A percentile compares a stretch with the other conserved stretches of the same genome.
phyloP scores from a whole-genome alignment of 192 early-diverging fungal species.

The Radiomyces spectabilis region DNA sequence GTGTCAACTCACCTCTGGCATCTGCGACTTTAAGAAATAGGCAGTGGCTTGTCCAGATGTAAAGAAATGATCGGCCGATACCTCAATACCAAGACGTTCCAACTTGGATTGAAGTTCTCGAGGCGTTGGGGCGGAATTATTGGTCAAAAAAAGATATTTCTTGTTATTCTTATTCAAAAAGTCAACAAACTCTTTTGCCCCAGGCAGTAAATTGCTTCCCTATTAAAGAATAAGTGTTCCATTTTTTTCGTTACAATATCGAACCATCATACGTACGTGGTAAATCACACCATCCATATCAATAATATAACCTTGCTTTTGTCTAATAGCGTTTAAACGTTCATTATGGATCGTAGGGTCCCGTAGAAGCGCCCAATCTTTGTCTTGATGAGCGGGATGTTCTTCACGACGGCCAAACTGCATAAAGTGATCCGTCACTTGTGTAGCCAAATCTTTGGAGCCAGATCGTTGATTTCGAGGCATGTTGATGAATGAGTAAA shows the following conservation, averaged over 20 bases:
- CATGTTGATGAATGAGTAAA: too few species aligned
- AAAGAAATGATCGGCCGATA: conserved; percentile 38
- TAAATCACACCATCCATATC: conserved; percentile 56
- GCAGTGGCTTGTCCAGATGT: conserved; percentile 45
- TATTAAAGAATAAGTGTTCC: conserved; percentile 4
- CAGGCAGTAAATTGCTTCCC: conserved; percentile 36
- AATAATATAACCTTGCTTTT: conserved; percentile 39
- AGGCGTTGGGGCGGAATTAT: conserved; percentile 50
- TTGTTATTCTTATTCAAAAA: conserved; percentile 38
- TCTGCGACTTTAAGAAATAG: conserved; percentile 39
- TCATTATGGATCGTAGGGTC: conserved; percentile 3
- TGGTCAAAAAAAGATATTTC: conserved; percentile 48
- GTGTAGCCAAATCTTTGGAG: too few species aligned
- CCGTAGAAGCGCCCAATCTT: conserved; percentile 1
- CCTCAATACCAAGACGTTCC: conserved; percentile 34
- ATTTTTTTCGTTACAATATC: conserved; percentile 30
- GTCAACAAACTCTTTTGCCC: conserved; percentile 45
- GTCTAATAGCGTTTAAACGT: conserved; percentile 14
- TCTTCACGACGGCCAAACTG: too few species aligned
- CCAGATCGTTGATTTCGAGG: too few species aligned
- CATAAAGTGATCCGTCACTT: too few species aligned
- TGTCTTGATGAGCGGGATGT: not conserved
- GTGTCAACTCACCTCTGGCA: conserved; percentile 24
- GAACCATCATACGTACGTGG: conserved; percentile 20
- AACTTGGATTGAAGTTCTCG: conserved; percentile 42